Evolutionary conservation across 2,329 filamentous ascomycete species (phyloP), one percentile per base, ranked within the genome.

Genomic region (Aspergillus ustus): DNA sequence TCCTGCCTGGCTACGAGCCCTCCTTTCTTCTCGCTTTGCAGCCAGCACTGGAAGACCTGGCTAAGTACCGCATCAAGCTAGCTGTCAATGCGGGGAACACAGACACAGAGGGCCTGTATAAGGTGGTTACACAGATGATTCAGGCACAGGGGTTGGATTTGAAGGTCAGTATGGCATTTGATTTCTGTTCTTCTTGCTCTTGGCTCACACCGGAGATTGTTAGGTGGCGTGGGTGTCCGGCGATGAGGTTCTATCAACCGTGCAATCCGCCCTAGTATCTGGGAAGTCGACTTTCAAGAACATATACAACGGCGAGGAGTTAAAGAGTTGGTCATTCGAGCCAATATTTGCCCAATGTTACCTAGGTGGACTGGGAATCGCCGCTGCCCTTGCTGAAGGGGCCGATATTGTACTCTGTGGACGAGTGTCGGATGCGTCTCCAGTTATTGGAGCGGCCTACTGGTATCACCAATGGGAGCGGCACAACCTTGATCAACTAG

Each of bases 21-120:
- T 82, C 83, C 1, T 84, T 86, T 63, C 75, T 85, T 28, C 80
- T 84, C 70, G 79, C 82, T 7, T 61, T 80, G 34, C 72, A 78
- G 56, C 78, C 77, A 1, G 78, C 78, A 2, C 62, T 80, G 37
- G 70, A 74, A 6, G 72, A 79, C 60, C 62, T 81, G 19, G 77
- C 77, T 9, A 74, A 72, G 50, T 66, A 80, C 64, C 69, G 74
- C 0, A 80, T 82, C 59, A 81, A 79, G 61, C 60, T 81, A 2
- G 80, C 77, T 3, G 79, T 79, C 25, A 82, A 82, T 72, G 80
- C 79, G 13, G 80, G 80, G 0, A 78, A 77, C 19, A 70, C 74
- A 2, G 79, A 81, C 63, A 79, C 79, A 0, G 69, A 77, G 59
- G 74, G 70, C 9, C 69, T 82, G 6, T 79, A 78, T 57, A 68